A percentile compares a stretch with the other conserved stretches of the same genome.
These are phyloP conservation scores for Herpetospermum pedunculosum DNA, from an alignment of 306 rosid species.

Conservation along the genomic window DNA sequence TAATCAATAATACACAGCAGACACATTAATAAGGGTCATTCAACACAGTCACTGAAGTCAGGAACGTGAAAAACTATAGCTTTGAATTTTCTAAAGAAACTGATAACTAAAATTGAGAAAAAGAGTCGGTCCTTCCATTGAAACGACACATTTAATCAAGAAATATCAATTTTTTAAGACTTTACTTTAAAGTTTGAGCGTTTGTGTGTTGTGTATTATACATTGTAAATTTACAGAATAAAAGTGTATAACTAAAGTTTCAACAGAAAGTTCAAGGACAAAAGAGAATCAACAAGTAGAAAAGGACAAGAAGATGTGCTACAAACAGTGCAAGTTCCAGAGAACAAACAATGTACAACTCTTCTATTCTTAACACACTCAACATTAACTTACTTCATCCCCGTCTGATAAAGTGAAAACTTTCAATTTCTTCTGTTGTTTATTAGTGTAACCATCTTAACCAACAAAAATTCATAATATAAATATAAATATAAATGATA, in stretches of 20 bases:
- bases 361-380: neutral
- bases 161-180: neutral
- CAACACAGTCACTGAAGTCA: neutral
- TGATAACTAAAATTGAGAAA: neutral
- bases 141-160: neutral
- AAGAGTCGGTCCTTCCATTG: neutral
- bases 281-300: no score
- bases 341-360: neutral
- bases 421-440: neutral
- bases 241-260: no score
- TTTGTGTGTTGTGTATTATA: no score
- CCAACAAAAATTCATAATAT: neutral
- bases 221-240: no score
- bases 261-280: no score
- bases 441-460: neutral
- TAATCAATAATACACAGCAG: neutral
- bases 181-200: neutral
- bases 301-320: neutral
- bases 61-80: neutral
- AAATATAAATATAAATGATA: neutral
- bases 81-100: neutral
- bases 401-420: no score
- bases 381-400: neutral
- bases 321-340: neutral
- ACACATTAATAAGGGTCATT: neutral